Base-by-base conservation (phyloP, 108 stramenopile genomes). In the Cyclotella sp. region DNA sequence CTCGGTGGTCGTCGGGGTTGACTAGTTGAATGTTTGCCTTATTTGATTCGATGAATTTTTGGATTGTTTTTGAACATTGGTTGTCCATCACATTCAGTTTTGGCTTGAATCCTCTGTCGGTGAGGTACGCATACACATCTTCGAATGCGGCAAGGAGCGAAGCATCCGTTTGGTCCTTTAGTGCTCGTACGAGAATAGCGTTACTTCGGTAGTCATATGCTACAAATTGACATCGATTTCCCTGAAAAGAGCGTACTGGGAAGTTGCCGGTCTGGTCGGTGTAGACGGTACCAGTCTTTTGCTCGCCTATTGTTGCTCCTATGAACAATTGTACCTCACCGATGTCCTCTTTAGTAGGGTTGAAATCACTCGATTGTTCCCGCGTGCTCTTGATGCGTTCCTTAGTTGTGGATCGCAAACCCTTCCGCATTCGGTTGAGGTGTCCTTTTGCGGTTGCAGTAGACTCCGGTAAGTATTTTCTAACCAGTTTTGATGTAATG, bases 1-100 rank as follows among this genome's bases (percentile, higher is more conserved):
- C 53, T 18, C 73, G 9, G 40, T 64, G 73, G 15, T 44, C 18
- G 21, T 67, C 14, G 9, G 73, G 63, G 10, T 57, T 16, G 14
- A 75, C 73, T 10, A 64, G 41, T 65, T 75, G 73, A 52, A 58
- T 75, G 10, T 87, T 43, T 9, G 43, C 30, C 16, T 45, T 8
- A 21, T 42, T 10, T 26, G 41, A 43, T 65, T 11, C 18, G 41
- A 65, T 43, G 43, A 44, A 65, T 14, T 14, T 65, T 45, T 16
- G 8, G 63, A 65, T 22, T 9, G 63, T 43, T 14, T 22, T 43
- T 21, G 41, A 43, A 16, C 43, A 42, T 45, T 65, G 19, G 30
- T 65, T 65, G 43, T 65, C 63, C 15, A 65, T 43, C 5, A 65
- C 41, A 45, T 45, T 43, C 7, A 65, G 41, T 8, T 6, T 18